These are phyloP conservation scores for Hygrophorus russula DNA, from an alignment of 768 basidiomycete genomes.

Conservation along the genomic window DNA sequence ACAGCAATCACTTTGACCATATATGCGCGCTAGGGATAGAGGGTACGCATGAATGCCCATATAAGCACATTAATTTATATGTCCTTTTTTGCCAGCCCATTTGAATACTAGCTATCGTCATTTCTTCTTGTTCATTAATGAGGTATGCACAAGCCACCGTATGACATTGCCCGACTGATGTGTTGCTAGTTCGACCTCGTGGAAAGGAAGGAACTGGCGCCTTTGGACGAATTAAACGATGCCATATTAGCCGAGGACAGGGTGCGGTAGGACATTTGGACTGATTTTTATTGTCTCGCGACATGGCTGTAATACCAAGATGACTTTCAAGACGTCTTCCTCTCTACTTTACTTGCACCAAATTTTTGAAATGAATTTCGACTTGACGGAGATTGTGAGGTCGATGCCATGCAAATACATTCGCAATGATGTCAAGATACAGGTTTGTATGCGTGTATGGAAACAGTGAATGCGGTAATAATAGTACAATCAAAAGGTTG, in stretches of 20 bases:
- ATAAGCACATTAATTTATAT: neutral
- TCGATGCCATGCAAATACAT: too few relatives aligned
- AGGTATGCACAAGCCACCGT: slow-evolving; percentile 37
- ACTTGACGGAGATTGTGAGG: too few relatives aligned
- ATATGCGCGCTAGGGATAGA: slow-evolving; percentile 97
- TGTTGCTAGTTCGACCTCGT: slow-evolving; percentile 71
- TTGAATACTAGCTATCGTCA: slow-evolving; percentile 97
- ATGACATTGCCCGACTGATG: slow-evolving; percentile 4
- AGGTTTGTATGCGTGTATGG: too few relatives aligned
- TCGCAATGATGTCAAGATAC: too few relatives aligned
- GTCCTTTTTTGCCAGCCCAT: slow-evolving; percentile 50
- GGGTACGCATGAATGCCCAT: slow-evolving; percentile 39
- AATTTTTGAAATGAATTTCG: too few relatives aligned
- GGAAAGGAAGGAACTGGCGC: slow-evolving; percentile 94
- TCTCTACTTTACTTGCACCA: too few relatives aligned
- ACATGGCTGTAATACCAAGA: neutral
- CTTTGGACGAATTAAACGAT: slow-evolving; percentile 90
- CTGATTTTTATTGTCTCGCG: neutral
- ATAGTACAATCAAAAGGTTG: too few relatives aligned
- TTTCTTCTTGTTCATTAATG: slow-evolving; percentile 94
- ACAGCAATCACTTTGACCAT: slow-evolving; percentile 99
- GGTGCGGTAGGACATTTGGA: slow-evolving; percentile 3
- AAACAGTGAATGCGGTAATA: too few relatives aligned
- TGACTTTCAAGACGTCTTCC: neutral
- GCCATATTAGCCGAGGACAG: slow-evolving; percentile 61